These are phyloP conservation scores for Cercospora sp. DNA, from an alignment of 2,329 filamentous ascomycete genomes.

Conservation along the genomic window DNA sequence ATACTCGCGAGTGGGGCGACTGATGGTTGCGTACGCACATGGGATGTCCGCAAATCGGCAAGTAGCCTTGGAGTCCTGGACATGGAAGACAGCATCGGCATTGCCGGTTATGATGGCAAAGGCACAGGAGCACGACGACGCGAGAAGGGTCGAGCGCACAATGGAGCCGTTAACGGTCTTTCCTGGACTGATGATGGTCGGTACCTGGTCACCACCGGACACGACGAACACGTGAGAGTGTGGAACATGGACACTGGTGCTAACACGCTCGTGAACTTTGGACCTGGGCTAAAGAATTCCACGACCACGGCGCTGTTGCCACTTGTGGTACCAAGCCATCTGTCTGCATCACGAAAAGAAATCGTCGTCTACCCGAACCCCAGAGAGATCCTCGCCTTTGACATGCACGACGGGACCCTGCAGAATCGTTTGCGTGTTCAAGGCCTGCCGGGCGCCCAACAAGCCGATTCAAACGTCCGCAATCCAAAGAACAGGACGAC, in stretches of 20 bases:
- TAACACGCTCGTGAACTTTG: slow-evolving; percentile 87
- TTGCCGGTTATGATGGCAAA: slow-evolving; percentile 52
- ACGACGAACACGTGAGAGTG: slow-evolving; percentile 80
- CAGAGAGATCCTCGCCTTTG: slow-evolving; percentile 72
- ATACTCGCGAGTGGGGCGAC: slow-evolving; percentile 80
- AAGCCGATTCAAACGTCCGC: slow-evolving; percentile 23
- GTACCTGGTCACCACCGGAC: slow-evolving; percentile 75
- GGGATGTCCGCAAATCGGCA: slow-evolving; percentile 80
- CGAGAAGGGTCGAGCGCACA: slow-evolving; percentile 62
- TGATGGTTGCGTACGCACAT: slow-evolving; percentile 80
- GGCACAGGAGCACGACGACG: slow-evolving; percentile 47
- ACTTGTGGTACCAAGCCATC: slow-evolving; percentile 59
- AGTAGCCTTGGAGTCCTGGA: slow-evolving; percentile 76
- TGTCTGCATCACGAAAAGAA: slow-evolving; percentile 60
- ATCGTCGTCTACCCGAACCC: slow-evolving; percentile 77
- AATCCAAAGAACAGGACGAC: slow-evolving; percentile 61
- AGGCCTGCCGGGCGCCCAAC: slow-evolving; percentile 35
- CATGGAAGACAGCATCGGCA: slow-evolving; percentile 76
- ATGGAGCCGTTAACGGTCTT: slow-evolving; percentile 79
- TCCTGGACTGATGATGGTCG: slow-evolving; percentile 79
- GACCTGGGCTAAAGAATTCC: slow-evolving; percentile 73
- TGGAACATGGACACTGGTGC: slow-evolving; percentile 80
- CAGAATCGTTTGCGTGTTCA: slow-evolving; percentile 69
- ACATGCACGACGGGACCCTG: slow-evolving; percentile 73
- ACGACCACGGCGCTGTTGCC: slow-evolving; percentile 45